Base-by-base conservation (phyloP, 176 grass and related monocot genomes). In the Rhynchospora tenuis region DNA sequence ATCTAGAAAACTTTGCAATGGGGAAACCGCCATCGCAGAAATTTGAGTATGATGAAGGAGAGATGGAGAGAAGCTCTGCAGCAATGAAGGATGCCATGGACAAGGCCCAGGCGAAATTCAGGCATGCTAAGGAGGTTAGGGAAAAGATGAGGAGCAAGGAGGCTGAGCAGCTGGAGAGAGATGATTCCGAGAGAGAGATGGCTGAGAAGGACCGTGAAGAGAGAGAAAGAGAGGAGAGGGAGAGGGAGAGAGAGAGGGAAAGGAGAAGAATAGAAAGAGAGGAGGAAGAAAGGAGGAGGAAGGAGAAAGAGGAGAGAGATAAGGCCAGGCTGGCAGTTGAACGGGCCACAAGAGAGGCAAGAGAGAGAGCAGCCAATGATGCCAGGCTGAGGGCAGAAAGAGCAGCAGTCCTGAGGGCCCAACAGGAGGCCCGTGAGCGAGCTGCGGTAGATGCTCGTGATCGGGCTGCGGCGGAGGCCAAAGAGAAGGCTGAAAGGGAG, bases 41-140 rank as follows among this genome's bases (percentile, higher is more conserved):
- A 67, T 86, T 86, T 89, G 45, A 67, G 72, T 83, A 87, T 84
- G 89, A 89, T n/a, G 95, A 93, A 3, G 85, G 93, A 83, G 91
- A 93, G 64, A 90, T 86, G 84, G 89, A 92, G 84, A 90, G 38
- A 73, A 89, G 68, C 64, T 81, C 85, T 80, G 74, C 86, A 83
- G 89, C 92, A 64, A 98, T 98, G 95, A 98, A 95, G 86, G 92
- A 95, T 76, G 93, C 95, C 44, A 93, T 98, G 95, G 90, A 91
- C 68, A 94, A 92, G 88, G 95, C 95, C 74, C 92, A 98, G 84
- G 90, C 89, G 80, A 98, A 98, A 64, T 90, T 98, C 68, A 98
- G 92, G 87, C 95, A 98, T 86, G 95, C 95, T 51, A 98, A 91
- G 84, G 91, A 84, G 77, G 84, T 95, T 59, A 89, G 95, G 68